These are phyloP conservation scores for Massarina eburnea DNA, from an alignment of 2,329 filamentous ascomycete genomes.

Conservation along the genomic window DNA sequence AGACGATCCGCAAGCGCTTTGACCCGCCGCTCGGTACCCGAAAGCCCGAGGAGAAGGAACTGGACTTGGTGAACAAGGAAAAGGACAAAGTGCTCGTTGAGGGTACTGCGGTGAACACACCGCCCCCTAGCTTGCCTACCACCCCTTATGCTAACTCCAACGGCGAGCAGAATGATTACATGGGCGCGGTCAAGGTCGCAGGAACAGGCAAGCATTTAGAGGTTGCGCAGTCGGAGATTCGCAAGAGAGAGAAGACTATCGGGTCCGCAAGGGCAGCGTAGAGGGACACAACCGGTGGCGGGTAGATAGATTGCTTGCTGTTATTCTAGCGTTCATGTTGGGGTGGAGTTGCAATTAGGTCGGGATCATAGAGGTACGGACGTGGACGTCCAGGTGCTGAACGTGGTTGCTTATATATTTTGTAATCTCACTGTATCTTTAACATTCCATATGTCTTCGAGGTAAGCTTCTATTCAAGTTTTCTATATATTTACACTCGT, in stretches of 20 bases:
- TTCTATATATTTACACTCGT: too few species aligned
- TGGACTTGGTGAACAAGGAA: constrained; percentile 19
- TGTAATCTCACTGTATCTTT: too few species aligned
- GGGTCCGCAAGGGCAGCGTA: background rate
- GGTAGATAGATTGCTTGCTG: background rate
- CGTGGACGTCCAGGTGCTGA: too few species aligned
- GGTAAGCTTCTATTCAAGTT: too few species aligned
- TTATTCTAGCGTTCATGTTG: background rate
- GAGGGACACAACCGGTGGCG: background rate
- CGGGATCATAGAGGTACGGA: too few species aligned
- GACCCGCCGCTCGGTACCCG: constrained; percentile 57
- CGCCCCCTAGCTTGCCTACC: constrained; percentile 21
- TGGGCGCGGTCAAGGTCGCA: constrained; percentile 21
- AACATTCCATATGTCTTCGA: too few species aligned
- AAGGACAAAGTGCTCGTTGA: constrained; percentile 37
- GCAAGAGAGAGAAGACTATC: constrained; percentile 12
- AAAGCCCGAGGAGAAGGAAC: constrained; percentile 23
- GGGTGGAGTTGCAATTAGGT: background rate
- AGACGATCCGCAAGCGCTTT: constrained; percentile 76
- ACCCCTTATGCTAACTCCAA: constrained; percentile 6
- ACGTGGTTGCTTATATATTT: too few species aligned
- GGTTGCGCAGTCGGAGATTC: constrained; percentile 29
- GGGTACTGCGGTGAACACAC: constrained; percentile 35
- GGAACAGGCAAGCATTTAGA: constrained; percentile 26
- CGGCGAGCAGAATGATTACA: constrained; percentile 19